A percentile compares a stretch with the other conserved stretches of the same genome.
phyloP scores from a whole-genome alignment of 768 basidiomycete genomes.

The Crepidotus variabilis region DNA sequence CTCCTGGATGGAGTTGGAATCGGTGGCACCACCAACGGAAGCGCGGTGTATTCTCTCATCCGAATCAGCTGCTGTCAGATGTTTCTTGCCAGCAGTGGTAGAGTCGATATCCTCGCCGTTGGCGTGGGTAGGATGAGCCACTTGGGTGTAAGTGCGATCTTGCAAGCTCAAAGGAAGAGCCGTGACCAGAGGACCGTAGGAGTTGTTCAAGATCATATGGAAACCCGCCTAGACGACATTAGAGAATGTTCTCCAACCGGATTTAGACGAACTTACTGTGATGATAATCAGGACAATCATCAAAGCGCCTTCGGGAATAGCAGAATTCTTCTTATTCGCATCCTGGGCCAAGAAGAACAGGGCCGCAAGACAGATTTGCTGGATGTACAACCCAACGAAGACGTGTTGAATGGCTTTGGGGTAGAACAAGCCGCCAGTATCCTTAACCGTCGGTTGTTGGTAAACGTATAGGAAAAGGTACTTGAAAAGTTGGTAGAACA shows the following conservation, averaged over 20 bases:
- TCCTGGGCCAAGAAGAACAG: slow-evolving; percentile 87
- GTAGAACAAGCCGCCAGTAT: slow-evolving; percentile 94
- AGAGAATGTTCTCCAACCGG: background rate
- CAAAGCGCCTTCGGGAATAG: slow-evolving; percentile 72
- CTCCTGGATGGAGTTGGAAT: background rate
- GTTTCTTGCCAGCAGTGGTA: background rate
- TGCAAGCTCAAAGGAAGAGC: slow-evolving; percentile 78
- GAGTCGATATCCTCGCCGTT: background rate
- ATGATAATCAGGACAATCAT: slow-evolving; percentile 83
- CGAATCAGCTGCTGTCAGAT: background rate
- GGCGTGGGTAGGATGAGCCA: slow-evolving; percentile 3
- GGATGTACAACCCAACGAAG: slow-evolving; percentile 91
- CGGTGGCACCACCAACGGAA: background rate
- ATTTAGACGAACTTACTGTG: slow-evolving; percentile 52
- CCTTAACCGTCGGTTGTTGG: slow-evolving; percentile 62
- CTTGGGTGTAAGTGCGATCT: slow-evolving; percentile 51
- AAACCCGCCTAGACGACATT: slow-evolving; percentile 51
- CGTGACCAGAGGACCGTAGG: slow-evolving; percentile 74
- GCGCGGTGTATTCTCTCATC: background rate
- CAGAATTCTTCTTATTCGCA: slow-evolving; percentile 44
- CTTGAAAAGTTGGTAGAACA: slow-evolving; percentile 82
- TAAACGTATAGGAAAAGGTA: slow-evolving; percentile 82
- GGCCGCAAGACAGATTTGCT: slow-evolving; percentile 80
- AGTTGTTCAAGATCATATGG: slow-evolving; percentile 70
- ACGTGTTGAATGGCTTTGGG: slow-evolving; percentile 91